Evolutionary conservation across 2,329 filamentous ascomycete genomes (phyloP).

Genomic region (Ophiostoma angusticollis): DNA sequence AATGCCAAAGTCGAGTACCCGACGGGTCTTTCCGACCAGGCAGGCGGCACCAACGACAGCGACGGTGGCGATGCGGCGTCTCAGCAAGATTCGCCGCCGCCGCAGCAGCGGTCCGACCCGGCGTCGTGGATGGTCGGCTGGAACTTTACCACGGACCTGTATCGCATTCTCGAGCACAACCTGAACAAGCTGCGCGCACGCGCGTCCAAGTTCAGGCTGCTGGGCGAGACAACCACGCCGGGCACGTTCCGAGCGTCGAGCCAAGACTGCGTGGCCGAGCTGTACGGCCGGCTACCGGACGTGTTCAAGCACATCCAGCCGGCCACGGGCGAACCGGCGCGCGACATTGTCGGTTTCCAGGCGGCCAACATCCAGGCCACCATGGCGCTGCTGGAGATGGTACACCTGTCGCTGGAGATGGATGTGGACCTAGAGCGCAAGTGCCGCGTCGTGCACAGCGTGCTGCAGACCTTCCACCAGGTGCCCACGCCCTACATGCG

Average conservation of each 20-base stretch:
- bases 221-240: slow-evolving; percentile 8
- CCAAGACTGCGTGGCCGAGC: slow-evolving; percentile 15
- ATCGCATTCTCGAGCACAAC: slow-evolving; percentile 40
- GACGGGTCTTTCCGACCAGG: slow-evolving; percentile 17
- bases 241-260: slow-evolving; percentile 10
- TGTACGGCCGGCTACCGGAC: slow-evolving; percentile 18
- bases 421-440: slow-evolving; percentile 19
- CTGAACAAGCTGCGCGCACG: slow-evolving; percentile 12
- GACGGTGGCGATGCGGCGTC: slow-evolving; percentile 1
- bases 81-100: background rate
- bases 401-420: slow-evolving; percentile 17
- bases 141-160: slow-evolving; percentile 46
- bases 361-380: slow-evolving; percentile 25
- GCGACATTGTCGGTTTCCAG: slow-evolving; percentile 23
- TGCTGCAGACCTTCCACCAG: slow-evolving; percentile 18
- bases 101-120: background rate
- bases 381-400: slow-evolving; percentile 22
- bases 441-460: slow-evolving; percentile 20
- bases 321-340: slow-evolving; percentile 17
- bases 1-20: slow-evolving; percentile 35
- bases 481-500: slow-evolving; percentile 19
- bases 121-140: slow-evolving; percentile 38
- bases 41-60: background rate
- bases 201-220: slow-evolving; percentile 9
- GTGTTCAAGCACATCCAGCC: slow-evolving; percentile 19